Base-by-base conservation (phyloP, 495 filamentous ascomycete species). In the Hyaloscypha hepaticicola region DNA sequence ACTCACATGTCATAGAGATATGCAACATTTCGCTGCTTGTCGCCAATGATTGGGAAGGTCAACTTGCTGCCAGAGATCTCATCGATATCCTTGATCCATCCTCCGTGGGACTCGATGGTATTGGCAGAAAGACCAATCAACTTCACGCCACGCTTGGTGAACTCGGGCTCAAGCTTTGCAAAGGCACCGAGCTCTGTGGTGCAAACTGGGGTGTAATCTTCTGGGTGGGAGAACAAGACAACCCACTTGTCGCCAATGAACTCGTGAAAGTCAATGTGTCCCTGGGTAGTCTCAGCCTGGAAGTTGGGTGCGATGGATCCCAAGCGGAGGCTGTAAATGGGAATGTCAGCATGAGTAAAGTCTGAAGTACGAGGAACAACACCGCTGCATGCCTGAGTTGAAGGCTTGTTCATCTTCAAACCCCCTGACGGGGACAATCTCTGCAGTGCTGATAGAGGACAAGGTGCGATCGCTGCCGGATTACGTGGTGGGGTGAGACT, bases 171-270 rank as follows among this genome's bases (percentile, higher is more conserved):
- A 67, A 98, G 90, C 79, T 96, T 96, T 70, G 96, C 93, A 74
- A 88, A 97, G 66, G 96, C 96, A 75, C 95, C 95, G 69, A 99
- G 89, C 86, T 99, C 95, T 64, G 95, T 99, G 77, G 95, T 99
- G 84, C 95, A 99, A 68, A 99, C 92, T 67, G 93, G 93, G 8
- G 93, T 93, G 81, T 87, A 93, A 78, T 93, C 90, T 77, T 95
- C 92, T 31, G 95, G 95, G 83, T 99, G 95, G 33, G 93, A 97
- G 87, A 98, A 99, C 75, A 98, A 86, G 69, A 99, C 85, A 66
- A 91, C 88, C 95, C 95, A 99, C 69, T 85, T 90, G 82, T 94
- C 84, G 74, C 92, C 96, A 71, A 98, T 90, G 80, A 90, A 99
- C 73, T 97, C 86, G 79, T 99, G 96, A 85, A 98, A 97, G 80